phyloP scores from a whole-genome alignment of 306 rosid genomes.

The Betula pendula region DNA sequence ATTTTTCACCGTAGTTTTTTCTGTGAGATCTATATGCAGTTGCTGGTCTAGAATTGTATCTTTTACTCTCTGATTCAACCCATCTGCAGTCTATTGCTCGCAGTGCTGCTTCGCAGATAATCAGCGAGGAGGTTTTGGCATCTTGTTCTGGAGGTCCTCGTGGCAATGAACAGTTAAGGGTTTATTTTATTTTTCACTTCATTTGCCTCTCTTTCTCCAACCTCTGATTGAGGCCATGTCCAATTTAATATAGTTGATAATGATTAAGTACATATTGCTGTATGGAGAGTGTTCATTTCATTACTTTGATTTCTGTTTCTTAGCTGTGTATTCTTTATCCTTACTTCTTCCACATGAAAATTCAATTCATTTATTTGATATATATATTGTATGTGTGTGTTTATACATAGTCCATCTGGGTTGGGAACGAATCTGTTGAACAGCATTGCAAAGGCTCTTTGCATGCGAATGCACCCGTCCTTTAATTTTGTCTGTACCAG shows the following conservation, averaged over 20 bases:
- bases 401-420: background rate
- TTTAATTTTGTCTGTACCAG: background rate
- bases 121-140: slow-evolving; percentile 72
- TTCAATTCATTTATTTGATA: no score
- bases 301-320: background rate
- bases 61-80: slow-evolving; percentile 16
- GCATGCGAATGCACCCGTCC: background rate
- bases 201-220: slow-evolving; percentile 1
- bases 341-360: background rate
- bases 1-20: slow-evolving; percentile 15
- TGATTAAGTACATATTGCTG: background rate
- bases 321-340: background rate
- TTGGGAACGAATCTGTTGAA: background rate
- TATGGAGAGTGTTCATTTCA: background rate
- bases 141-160: slow-evolving; percentile 80
- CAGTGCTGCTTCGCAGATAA: slow-evolving; percentile 55
- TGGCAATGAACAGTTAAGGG: slow-evolving; percentile 80
- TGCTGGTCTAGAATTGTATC: slow-evolving; percentile 16
- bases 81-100: slow-evolving; percentile 62
- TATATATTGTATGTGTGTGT: no score
- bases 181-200: slow-evolving; percentile 11
- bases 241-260: background rate
- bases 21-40: slow-evolving; percentile 3
- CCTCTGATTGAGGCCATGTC: background rate
- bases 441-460: background rate